A percentile compares a stretch with the other conserved stretches of the same genome.
These are phyloP conservation scores for Pyrenopolyporus hunteri DNA, from an alignment of 495 filamentous ascomycete genomes.

Conservation along the genomic window DNA sequence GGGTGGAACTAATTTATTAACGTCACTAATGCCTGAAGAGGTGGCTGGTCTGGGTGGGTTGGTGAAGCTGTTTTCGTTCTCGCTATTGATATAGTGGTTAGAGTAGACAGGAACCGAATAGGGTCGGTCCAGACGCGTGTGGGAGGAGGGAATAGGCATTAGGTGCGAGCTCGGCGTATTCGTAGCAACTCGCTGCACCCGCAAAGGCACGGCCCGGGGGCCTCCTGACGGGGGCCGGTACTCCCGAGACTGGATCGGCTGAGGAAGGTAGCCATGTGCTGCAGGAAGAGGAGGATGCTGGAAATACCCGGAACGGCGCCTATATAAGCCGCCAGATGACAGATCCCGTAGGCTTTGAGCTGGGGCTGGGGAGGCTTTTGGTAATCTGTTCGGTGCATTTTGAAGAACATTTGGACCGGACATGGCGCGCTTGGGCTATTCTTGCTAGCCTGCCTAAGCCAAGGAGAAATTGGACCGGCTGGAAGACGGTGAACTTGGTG, in stretches of 20 bases:
- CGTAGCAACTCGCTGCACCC: constrained; percentile 16
- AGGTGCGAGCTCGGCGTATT: not conserved
- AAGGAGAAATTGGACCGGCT: too few species aligned
- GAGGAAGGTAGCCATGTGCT: constrained; percentile 23
- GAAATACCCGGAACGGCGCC: constrained; percentile 1
- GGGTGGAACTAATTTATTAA: constrained; percentile 1
- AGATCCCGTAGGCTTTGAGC: not conserved
- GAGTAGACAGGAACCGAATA: constrained; percentile 23
- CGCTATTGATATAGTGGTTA: not conserved
- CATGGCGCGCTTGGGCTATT: too few species aligned
- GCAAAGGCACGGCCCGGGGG: constrained; percentile 22
- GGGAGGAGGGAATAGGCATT: constrained; percentile 12
- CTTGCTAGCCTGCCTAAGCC: too few species aligned
- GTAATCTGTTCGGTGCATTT: constrained; percentile 9
- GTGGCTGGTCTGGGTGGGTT: constrained; percentile 23
- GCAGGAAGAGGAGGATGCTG: constrained; percentile 2
- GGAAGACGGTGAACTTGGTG: too few species aligned
- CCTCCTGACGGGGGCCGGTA: not conserved
- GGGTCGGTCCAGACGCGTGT: constrained; percentile 8
- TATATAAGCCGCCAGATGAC: constrained; percentile 1
- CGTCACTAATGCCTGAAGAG: constrained; percentile 5
- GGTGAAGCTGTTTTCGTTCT: not conserved
- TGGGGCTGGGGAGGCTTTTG: constrained; percentile 8
- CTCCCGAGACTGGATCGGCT: constrained; percentile 6
- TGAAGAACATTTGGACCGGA: too few species aligned